Percentiles rank a stretch among this genome's conserved stretches.
Conservation (phyloP, 139 green algal genomes). For the Tetraselmis striata region DNA sequence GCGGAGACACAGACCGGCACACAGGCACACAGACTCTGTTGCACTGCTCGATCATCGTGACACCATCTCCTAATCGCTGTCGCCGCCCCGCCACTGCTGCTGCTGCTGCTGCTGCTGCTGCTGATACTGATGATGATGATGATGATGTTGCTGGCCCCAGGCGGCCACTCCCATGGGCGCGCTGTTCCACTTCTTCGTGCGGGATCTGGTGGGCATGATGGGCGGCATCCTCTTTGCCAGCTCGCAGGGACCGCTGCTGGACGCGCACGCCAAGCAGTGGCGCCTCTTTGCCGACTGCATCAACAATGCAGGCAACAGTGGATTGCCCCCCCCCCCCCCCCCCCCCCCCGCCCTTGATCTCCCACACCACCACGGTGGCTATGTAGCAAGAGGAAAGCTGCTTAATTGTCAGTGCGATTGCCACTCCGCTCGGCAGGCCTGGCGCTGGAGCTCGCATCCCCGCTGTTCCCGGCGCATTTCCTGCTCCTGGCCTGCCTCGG, state of each 20-base stretch:
- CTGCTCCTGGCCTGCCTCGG: constrained; percentile 55
- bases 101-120: too few relatives aligned
- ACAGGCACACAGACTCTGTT: too few relatives aligned
- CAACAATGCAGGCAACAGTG: constrained; percentile 30
- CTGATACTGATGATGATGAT: too few relatives aligned
- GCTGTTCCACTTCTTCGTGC: constrained; percentile 58
- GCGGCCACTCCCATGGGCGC: constrained; percentile 54
- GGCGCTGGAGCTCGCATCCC: constrained; percentile 44
- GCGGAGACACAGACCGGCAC: too few relatives aligned
- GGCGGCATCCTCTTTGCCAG: constrained; percentile 62
- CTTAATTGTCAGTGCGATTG: too few relatives aligned
- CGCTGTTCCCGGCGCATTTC: constrained; percentile 39
- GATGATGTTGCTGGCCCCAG: constrained; percentile 13
- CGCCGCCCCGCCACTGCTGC: too few relatives aligned
- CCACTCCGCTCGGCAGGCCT: constrained; percentile 29
- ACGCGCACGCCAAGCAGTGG: constrained; percentile 71
- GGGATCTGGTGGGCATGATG: constrained; percentile 60
- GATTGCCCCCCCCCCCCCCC: constrained; percentile 3
- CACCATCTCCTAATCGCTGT: too few relatives aligned
- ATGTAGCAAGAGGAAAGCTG: too few relatives aligned
- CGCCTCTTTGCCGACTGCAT: constrained; percentile 60
- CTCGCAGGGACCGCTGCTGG: constrained; percentile 36
- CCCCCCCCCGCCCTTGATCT: too few relatives aligned
- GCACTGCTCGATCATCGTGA: too few relatives aligned
- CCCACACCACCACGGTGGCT: too few relatives aligned